Evolutionary conservation across 176 grass and related monocot genomes (phyloP).

Genomic region (Alopecurus myosuroides): DNA sequence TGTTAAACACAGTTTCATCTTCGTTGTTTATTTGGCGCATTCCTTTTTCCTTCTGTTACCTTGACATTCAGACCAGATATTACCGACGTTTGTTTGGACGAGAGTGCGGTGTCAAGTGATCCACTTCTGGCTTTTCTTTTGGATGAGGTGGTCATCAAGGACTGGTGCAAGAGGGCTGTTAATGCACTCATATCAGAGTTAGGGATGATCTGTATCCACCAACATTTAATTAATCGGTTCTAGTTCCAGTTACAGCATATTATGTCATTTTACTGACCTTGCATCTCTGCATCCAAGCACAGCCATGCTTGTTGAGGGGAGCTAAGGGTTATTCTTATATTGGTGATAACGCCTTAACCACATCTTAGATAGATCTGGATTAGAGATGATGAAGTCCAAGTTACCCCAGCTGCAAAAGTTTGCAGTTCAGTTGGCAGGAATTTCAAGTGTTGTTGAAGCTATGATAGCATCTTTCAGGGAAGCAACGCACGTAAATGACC

Average conservation of each 20-base stretch:
- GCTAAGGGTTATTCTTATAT: not conserved
- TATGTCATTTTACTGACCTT: not conserved
- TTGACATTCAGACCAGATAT: constrained; percentile 84
- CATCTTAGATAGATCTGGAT: constrained; percentile 51
- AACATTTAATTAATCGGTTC: constrained; percentile 17
- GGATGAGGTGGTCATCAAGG: constrained; percentile 96
- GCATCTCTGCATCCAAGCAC: not conserved
- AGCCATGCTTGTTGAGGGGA: not conserved
- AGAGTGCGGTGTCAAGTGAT: constrained; percentile 96
- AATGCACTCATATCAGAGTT: constrained; percentile 53
- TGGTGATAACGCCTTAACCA: constrained; percentile 36
- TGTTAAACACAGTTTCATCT: not conserved
- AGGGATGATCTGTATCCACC: constrained; percentile 72
- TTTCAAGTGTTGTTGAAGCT: constrained; percentile 84
- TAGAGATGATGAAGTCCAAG: constrained; percentile 50
- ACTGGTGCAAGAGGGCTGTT: constrained; percentile 86
- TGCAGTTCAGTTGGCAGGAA: constrained; percentile 58
- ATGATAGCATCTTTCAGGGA: constrained; percentile 78
- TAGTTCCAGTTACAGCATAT: constrained; percentile 1
- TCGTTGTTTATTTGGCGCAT: not conserved
- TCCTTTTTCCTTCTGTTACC: constrained; percentile 26
- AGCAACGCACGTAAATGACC: constrained; percentile 67
- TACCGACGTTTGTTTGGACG: constrained; percentile 93
- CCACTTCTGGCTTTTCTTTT: constrained; percentile 95
- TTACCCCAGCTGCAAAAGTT: constrained; percentile 69